Conservation (phyloP, 2,329 filamentous ascomycete species). For the Dendryphion nanum region DNA sequence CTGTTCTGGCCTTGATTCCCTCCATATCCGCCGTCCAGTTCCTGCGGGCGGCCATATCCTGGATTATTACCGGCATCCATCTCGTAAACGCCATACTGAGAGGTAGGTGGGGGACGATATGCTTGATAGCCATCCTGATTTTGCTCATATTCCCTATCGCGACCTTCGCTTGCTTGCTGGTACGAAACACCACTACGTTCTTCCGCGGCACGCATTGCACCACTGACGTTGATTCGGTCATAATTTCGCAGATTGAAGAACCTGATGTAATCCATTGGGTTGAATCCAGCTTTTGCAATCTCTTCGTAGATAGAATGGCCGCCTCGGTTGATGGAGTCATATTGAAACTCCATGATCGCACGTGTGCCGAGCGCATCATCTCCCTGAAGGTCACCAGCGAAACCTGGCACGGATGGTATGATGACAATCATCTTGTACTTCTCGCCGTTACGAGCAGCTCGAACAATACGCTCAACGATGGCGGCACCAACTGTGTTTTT, state of each 20-base stretch:
- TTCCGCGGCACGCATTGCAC: constrained; percentile 61
- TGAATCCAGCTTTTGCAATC: constrained; percentile 63
- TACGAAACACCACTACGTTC: constrained; percentile 65
- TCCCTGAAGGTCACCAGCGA: constrained; percentile 74
- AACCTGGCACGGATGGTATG: constrained; percentile 79
- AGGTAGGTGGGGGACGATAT: constrained; percentile 32
- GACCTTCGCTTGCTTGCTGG: constrained; percentile 62
- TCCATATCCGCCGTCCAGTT: constrained; percentile 4
- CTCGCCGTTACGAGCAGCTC: constrained; percentile 64
- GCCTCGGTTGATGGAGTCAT: constrained; percentile 74
- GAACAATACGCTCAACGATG: constrained; percentile 74
- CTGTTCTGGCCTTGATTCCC: not conserved
- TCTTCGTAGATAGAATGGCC: constrained; percentile 75
- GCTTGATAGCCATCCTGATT: constrained; percentile 29
- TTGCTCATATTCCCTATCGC: constrained; percentile 55
- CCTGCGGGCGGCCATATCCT: constrained; percentile 17
- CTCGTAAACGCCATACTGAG: constrained; percentile 36
- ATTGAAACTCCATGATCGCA: constrained; percentile 88
- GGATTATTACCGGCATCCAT: constrained; percentile 18
- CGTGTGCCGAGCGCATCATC: constrained; percentile 73
- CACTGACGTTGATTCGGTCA: constrained; percentile 74
- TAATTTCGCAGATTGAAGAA: constrained; percentile 87
- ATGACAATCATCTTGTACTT: constrained; percentile 73
- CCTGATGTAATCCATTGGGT: constrained; percentile 71
- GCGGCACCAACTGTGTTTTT: constrained; percentile 76